phyloP scores from a whole-genome alignment of 495 filamentous ascomycete genomes.

The Aspergillus olivimuriae region DNA sequence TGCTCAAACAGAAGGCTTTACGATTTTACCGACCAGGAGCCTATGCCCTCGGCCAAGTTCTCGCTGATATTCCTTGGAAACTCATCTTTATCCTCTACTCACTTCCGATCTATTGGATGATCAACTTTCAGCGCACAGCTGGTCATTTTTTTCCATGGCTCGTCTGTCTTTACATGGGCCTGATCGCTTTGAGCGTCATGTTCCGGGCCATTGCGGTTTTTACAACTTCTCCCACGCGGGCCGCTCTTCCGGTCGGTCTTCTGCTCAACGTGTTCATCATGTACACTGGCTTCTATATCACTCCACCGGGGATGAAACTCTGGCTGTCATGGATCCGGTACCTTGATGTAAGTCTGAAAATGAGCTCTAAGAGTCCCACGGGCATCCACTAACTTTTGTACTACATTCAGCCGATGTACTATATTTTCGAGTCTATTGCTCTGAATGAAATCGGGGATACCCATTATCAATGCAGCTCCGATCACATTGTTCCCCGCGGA shows the following conservation, averaged over 20 bases:
- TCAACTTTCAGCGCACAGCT: constrained; percentile 48
- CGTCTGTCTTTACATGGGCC: constrained; percentile 30
- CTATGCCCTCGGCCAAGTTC: constrained; percentile 8
- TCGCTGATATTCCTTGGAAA: constrained; percentile 15
- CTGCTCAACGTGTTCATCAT: constrained; percentile 7
- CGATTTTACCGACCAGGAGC: constrained; percentile 11
- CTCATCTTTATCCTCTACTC: constrained; percentile 3
- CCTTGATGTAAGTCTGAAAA: constrained; percentile 35
- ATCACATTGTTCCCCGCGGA: constrained; percentile 3
- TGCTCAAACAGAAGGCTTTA: constrained; percentile 13
- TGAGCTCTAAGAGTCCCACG: neutral
- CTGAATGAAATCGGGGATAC: constrained; percentile 41
- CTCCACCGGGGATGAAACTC: constrained; percentile 14
- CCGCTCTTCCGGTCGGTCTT: constrained; percentile 4
- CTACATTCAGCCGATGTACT: constrained; percentile 24
- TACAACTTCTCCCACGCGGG: neutral
- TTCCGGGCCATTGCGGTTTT: constrained; percentile 6
- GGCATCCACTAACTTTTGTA: neutral
- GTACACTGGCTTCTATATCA: constrained; percentile 4
- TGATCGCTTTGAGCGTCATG: constrained; percentile 2
- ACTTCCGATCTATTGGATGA: constrained; percentile 58
- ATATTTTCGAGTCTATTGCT: constrained; percentile 48
- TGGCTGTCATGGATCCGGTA: constrained; percentile 57
- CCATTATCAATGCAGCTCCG: constrained; percentile 11
- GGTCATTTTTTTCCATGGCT: constrained; percentile 66